These are phyloP conservation scores for Trichosanthes cucumerina DNA, from an alignment of 306 rosid species.

Conservation along the genomic window DNA sequence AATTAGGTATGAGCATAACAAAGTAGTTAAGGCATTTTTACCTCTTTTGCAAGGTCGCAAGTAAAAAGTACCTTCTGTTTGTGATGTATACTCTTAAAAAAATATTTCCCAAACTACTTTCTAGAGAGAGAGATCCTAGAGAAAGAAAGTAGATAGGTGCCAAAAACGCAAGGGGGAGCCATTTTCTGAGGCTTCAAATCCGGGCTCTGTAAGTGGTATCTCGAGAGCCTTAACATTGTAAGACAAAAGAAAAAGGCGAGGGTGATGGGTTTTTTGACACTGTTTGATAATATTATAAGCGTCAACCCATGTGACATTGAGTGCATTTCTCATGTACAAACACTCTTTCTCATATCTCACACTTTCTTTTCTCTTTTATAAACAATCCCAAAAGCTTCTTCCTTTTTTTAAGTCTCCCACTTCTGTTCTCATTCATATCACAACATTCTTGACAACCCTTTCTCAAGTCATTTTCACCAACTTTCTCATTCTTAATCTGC, in stretches of 20 bases:
- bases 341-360: slow-evolving; percentile 17
- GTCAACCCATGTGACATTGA: slow-evolving; percentile 72
- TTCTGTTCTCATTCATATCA: slow-evolving; percentile 2
- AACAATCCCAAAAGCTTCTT: slow-evolving; percentile 9
- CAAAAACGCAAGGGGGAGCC: slow-evolving; percentile 55
- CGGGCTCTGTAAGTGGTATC: slow-evolving; percentile 31
- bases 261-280: slow-evolving; percentile 26
- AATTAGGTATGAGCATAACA: too few relatives aligned
- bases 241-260: slow-evolving; percentile 21
- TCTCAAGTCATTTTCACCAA: not conserved
- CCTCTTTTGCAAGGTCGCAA: too few relatives aligned
- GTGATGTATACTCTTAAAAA: not conserved
- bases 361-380: slow-evolving; percentile 18
- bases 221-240: slow-evolving; percentile 22
- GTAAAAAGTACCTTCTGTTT: not conserved
- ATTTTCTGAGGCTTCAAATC: slow-evolving; percentile 39
- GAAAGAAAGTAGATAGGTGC: slow-evolving; percentile 22
- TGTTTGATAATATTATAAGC: slow-evolving; percentile 4
- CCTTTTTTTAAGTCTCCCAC: not conserved
- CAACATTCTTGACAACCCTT: not conserved
- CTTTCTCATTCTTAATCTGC: not conserved
- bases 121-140: not conserved
- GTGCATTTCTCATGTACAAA: slow-evolving; percentile 40
- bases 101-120: not conserved
- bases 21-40: too few relatives aligned